Evolutionary conservation across 2,329 filamentous ascomycete genomes (phyloP), one percentile per base, ranked within the genome.

Genomic region (Albifimbria verrucaria): DNA sequence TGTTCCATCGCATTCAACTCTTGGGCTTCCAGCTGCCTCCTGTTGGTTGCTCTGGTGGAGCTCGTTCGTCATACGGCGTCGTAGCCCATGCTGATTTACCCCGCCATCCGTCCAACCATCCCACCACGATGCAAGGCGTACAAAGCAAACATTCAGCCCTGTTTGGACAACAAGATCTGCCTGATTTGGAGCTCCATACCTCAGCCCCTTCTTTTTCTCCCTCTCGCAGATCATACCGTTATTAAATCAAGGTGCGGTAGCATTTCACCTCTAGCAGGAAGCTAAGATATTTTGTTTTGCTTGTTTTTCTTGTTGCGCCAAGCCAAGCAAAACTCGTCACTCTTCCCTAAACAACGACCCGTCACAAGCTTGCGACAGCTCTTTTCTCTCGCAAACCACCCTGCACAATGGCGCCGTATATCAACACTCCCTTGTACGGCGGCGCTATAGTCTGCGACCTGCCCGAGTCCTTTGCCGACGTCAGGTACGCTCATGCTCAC

Each of bases 371-470:
- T n/a, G 12, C 5, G 11, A 39, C 5, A 32, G 26, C 26, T 9
- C 32, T 5, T n/a, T 6, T n/a, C 32, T 17, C 18, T 15, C 6
- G 32, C 43, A 24, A 23, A 44, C 24, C 32, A 12, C 18, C 32
- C 5, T 39, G 21, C 55, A 69, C 48, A 52, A 84, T 80, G 78
- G 71, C 82, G 59, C 68, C 72, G 24, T 90, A 80, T 71, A 75
- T 74, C 56, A 76, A 66, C 61, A 85, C 79, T 47, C 75, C 80
- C 51, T 83, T 92, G 46, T 92, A 86, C 66, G 89, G 88, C 66
- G 88, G 87, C 66, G 88, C 88, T 55, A 81, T 92, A 57, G 77
- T 80, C 59, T 82, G 79, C 63, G 86, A 90, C 56, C 74, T 92
- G 15, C 89, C 89, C 15, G 69, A 76, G 49, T 79, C 78, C 57